These are phyloP conservation scores for Fragaria vesca DNA, from an alignment of 306 rosid genomes.

Conservation along the genomic window DNA sequence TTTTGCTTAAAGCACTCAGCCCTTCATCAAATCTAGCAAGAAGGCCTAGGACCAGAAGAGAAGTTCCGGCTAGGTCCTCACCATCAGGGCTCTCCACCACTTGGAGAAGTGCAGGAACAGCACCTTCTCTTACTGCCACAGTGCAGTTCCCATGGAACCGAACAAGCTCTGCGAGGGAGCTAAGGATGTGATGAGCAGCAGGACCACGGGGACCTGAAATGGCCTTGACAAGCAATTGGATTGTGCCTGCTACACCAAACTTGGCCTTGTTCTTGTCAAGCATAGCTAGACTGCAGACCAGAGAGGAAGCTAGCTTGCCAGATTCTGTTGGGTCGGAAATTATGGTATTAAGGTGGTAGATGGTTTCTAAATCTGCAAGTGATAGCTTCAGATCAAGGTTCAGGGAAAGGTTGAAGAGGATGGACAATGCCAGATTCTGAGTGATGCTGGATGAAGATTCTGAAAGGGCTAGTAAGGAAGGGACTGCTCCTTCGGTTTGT, in stretches of 20 bases:
- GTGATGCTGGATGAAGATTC: constrained; percentile 45
- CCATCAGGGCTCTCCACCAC: constrained; percentile 37
- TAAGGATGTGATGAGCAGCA: constrained; percentile 55
- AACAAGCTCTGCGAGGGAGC: constrained; percentile 71
- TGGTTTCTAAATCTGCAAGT: constrained; percentile 62
- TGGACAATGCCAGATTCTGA: constrained; percentile 57
- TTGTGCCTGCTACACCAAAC: constrained; percentile 74
- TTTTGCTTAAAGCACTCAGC: constrained; percentile 51
- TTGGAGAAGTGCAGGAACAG: constrained; percentile 41
- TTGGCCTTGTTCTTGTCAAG: constrained; percentile 84
- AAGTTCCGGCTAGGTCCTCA: constrained; percentile 57
- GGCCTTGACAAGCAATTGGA: constrained; percentile 52
- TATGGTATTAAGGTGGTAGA: constrained; percentile 54
- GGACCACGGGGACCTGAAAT: constrained; percentile 26
- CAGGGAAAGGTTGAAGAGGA: constrained; percentile 79
- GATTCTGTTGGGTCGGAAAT: constrained; percentile 41
- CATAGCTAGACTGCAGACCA: constrained; percentile 79
- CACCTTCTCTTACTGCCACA: constrained; percentile 63
- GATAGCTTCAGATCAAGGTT: constrained; percentile 61
- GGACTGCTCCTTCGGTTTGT: constrained; percentile 51
- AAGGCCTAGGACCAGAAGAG: constrained; percentile 55
- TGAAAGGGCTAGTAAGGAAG: constrained; percentile 48
- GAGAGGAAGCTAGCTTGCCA: constrained; percentile 49
- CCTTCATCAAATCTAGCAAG: constrained; percentile 80
- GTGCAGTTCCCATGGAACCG: constrained; percentile 83